phyloP scores from a whole-genome alignment of 257 asterid species.

The Primulina tabacum region DNA sequence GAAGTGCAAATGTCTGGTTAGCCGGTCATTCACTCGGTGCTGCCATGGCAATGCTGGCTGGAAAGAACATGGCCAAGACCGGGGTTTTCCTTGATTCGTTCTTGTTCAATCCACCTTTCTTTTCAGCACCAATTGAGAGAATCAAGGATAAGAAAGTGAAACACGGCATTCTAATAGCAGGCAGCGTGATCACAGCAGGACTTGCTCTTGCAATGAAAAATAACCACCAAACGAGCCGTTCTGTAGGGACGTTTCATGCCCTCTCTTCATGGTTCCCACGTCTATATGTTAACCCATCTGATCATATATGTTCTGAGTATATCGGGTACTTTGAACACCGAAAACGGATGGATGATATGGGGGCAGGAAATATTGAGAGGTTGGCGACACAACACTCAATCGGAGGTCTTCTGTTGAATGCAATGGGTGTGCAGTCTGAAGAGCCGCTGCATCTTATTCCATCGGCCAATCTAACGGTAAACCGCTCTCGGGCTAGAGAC shows the following conservation, averaged over 20 bases:
- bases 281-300: slow-evolving; percentile 65
- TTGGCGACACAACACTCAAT: slow-evolving; percentile 80
- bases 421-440: slow-evolving; percentile 56
- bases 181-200: slow-evolving; percentile 83
- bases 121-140: slow-evolving; percentile 80
- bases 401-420: slow-evolving; percentile 63
- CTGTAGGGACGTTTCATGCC: slow-evolving; percentile 43
- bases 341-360: slow-evolving; percentile 69
- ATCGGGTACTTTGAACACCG: slow-evolving; percentile 84
- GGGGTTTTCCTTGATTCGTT: slow-evolving; percentile 60
- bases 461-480: slow-evolving; percentile 62
- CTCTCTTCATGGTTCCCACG: slow-evolving; percentile 66
- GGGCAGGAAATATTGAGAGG: slow-evolving; percentile 66
- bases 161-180: slow-evolving; percentile 71
- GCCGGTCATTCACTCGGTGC: slow-evolving; percentile 93
- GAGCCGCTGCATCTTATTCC: slow-evolving; percentile 88
- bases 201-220: slow-evolving; percentile 69
- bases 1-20: slow-evolving; percentile 65
- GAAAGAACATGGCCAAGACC: slow-evolving; percentile 65
- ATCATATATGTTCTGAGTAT: slow-evolving; percentile 78
- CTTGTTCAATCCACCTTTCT: slow-evolving; percentile 82
- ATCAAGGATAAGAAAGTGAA: slow-evolving; percentile 66
- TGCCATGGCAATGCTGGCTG: slow-evolving; percentile 78
- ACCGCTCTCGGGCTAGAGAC: slow-evolving; percentile 42
- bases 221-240: slow-evolving; percentile 33